Base-by-base conservation (phyloP, 148 eudicot genomes). In the Hydrangea macrophylla region DNA sequence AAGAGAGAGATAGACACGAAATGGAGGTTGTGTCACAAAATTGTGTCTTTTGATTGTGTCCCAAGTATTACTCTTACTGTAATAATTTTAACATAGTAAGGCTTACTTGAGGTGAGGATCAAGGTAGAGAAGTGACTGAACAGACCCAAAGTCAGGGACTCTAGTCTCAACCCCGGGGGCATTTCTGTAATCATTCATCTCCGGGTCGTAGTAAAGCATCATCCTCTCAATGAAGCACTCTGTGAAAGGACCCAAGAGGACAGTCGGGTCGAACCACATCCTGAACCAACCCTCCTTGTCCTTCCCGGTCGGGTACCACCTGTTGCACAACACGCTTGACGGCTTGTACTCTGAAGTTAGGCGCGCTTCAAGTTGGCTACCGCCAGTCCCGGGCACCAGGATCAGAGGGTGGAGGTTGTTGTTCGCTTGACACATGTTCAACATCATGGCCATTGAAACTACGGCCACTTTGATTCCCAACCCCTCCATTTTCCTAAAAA, bases 111-210 rank as follows among this genome's bases (percentile, higher is more conserved):
- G 83, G 48, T 36, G 56, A 30, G 98, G 98, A 58, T 88, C 76
- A 44, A 94, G 98, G 65, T 90, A 88, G 24, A 76, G 82, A 23
- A 94, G 88, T 8, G 89, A 72, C 11, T 82, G 17, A 48, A 81
- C 77, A 3, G 92, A 88, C 12, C 98, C 98, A 58, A 90, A 94
- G 2, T 69, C 31, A 11, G 82, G 71, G 36, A 85, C 96, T 60
- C 96, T 71, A 53, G 92, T 94, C 76, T 94, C 83, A 55, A 94
- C 90, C 22, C 98, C 98, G 63, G 92, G 96, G 69, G 96, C 85
- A 81, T 90, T 94, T 30, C 64, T 27, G 76, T 88, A 90, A 55
- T 94, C 98, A 85, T 90, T 92, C 15, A 35, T n/a, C 9, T 56
- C 81, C 15, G 70, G 65, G 48, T 94, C 97, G 68, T 94, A 94